Evolutionary conservation across 139 green algal genomes (phyloP).

Genomic region (Spirogloea muscicola): DNA sequence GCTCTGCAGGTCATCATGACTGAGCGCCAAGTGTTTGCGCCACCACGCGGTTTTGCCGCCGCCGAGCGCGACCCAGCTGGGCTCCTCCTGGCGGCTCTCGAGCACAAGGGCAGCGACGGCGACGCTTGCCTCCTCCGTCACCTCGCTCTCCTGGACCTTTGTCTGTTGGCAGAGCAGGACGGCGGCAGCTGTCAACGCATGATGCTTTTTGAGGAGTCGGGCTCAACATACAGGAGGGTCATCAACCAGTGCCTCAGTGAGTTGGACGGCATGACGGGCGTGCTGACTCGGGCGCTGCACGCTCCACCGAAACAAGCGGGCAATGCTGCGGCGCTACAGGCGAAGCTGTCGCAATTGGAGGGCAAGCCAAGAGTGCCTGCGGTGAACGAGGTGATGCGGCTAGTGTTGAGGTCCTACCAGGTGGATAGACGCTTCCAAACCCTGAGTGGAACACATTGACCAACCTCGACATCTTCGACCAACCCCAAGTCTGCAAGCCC

Average conservation of each 20-base stretch:
- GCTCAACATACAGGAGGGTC: slow-evolving; percentile 12
- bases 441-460: too few species aligned
- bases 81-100: slow-evolving; percentile 17
- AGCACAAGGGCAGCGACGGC: background rate
- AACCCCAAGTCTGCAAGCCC: too few species aligned
- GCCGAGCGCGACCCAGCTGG: background rate
- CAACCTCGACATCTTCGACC: too few species aligned
- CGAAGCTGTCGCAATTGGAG: too few species aligned
- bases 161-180: slow-evolving; percentile 17
- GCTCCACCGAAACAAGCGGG: too few species aligned
- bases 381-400: too few species aligned
- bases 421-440: too few species aligned
- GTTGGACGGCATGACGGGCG: slow-evolving; percentile 17
- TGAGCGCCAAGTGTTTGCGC: background rate
- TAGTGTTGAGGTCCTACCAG: too few species aligned
- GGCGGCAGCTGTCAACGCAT: slow-evolving; percentile 11
- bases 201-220: slow-evolving; percentile 23
- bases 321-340: too few species aligned
- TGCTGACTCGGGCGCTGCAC: too few species aligned
- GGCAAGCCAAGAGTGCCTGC: too few species aligned
- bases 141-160: slow-evolving; percentile 34
- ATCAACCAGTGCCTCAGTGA: slow-evolving; percentile 5
- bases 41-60: background rate
- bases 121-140: slow-evolving; percentile 4
- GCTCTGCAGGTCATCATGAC: background rate